Percentiles rank a stretch among this genome's conserved stretches.
Evolutionary conservation across 345 rosid genomes (phyloP).

Genomic region (Gossypioides kirkii): DNA sequence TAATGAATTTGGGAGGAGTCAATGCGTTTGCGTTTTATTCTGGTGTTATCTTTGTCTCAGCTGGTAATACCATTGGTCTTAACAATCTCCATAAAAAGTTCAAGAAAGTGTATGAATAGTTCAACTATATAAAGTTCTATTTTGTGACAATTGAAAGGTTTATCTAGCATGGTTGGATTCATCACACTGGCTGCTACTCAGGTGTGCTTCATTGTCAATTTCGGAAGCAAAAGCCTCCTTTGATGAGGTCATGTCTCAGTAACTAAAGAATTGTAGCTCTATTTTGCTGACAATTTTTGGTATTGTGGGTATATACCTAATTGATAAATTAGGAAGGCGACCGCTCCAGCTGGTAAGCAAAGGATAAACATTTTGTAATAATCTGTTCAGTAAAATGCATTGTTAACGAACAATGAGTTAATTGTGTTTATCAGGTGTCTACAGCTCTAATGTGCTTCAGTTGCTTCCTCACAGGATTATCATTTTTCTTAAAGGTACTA

Average conservation of each 20-base stretch:
- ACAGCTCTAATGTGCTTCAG: constrained; percentile 26
- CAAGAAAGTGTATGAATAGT: neutral
- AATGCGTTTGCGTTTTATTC: neutral
- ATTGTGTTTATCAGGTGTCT: constrained; percentile 23
- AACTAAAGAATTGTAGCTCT: neutral
- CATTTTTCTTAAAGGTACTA: constrained; percentile 29
- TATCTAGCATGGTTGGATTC: constrained; percentile 10
- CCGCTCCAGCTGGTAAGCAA: constrained; percentile 37
- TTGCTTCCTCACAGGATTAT: constrained; percentile 20
- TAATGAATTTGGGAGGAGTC: neutral
- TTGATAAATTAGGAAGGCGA: constrained; percentile 33
- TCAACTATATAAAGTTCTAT: neutral
- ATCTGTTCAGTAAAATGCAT: neutral
- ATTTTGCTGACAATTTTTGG: neutral
- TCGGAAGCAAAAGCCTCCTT: no score
- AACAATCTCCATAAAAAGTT: neutral
- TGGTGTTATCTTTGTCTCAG: neutral
- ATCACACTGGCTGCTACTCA: neutral
- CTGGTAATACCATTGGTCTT: neutral
- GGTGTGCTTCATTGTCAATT: neutral
- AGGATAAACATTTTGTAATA: neutral
- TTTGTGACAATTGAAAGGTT: neutral
- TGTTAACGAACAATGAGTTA: neutral
- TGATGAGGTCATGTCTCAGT: neutral
- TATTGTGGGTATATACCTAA: constrained; percentile 15